phyloP scores from a whole-genome alignment of 768 basidiomycete species.

The Russula olivacea region DNA sequence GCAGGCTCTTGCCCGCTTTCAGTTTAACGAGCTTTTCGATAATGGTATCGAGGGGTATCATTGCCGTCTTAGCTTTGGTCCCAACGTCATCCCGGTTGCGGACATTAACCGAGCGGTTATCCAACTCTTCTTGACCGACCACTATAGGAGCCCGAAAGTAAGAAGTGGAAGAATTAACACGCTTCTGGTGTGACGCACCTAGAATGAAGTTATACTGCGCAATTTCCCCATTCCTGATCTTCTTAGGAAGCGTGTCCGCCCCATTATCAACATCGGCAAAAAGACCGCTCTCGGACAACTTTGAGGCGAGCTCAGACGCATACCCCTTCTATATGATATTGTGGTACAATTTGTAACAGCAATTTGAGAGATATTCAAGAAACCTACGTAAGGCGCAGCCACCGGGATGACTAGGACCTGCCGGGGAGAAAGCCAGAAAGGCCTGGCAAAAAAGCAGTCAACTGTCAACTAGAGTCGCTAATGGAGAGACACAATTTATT shows the following conservation, averaged over 20 bases:
- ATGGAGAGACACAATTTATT: neutral
- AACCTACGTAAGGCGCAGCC: constrained; percentile 76
- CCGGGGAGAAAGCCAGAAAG: constrained; percentile 97
- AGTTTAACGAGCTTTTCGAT: constrained; percentile 63
- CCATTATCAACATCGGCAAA: constrained; percentile 92
- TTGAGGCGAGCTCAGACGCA: constrained; percentile 71
- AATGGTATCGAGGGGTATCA: constrained; percentile 65
- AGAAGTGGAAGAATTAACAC: neutral
- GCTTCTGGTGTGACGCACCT: constrained; percentile 45
- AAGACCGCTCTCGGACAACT: constrained; percentile 61
- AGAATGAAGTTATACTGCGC: constrained; percentile 98
- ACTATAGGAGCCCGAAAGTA: constrained; percentile 43
- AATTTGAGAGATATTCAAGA: neutral
- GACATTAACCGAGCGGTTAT: constrained; percentile 84
- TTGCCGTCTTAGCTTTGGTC: constrained; percentile 73
- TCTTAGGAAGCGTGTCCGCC: constrained; percentile 90
- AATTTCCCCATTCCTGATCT: constrained; percentile 94
- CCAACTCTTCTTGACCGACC: constrained; percentile 90
- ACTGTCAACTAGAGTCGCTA: neutral
- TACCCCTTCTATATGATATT: constrained; percentile 66
- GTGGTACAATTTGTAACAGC: neutral
- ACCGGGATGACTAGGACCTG: constrained; percentile 95
- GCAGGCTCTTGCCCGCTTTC: constrained; percentile 51
- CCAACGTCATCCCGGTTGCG: constrained; percentile 93
- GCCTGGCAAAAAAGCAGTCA: constrained; percentile 45